A percentile compares a stretch with the other conserved stretches of the same genome.
phyloP scores from a whole-genome alignment of 108 stramenopile genomes.

The Ochromonas danica region DNA sequence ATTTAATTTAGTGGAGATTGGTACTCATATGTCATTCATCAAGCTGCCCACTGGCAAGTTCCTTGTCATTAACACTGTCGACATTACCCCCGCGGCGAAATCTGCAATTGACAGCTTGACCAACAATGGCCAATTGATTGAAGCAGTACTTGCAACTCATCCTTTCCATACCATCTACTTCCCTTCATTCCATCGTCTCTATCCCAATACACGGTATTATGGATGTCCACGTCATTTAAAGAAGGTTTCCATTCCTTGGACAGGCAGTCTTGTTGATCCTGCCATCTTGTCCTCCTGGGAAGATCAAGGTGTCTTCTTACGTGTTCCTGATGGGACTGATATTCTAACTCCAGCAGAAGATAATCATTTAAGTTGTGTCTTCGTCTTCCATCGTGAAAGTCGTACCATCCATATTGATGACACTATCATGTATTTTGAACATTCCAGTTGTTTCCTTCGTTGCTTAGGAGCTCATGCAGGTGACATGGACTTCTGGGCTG shows the following conservation, averaged over 20 bases:
- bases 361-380: conserved; percentile 7
- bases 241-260: neutral
- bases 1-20: neutral
- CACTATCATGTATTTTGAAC: conserved; percentile 2
- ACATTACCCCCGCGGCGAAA: neutral
- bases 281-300: neutral
- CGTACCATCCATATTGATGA: neutral
- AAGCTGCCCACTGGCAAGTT: neutral
- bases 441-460: neutral
- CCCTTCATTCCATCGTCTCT: neutral
- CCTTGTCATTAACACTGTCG: neutral
- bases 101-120: neutral
- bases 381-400: neutral
- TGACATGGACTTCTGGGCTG: neutral
- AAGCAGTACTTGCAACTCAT: conserved; percentile 18
- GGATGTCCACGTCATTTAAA: neutral
- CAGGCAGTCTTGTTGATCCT: neutral
- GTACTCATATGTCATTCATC: conserved; percentile 26
- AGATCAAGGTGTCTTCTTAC: neutral
- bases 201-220: neutral
- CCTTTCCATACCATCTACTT: conserved; percentile 18
- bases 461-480: neutral
- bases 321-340: conserved; percentile 9
- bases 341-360: neutral
- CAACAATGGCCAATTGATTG: neutral